Conservation (phyloP, 768 basidiomycete genomes). For the Rhodosporidiobolus sp. region DNA sequence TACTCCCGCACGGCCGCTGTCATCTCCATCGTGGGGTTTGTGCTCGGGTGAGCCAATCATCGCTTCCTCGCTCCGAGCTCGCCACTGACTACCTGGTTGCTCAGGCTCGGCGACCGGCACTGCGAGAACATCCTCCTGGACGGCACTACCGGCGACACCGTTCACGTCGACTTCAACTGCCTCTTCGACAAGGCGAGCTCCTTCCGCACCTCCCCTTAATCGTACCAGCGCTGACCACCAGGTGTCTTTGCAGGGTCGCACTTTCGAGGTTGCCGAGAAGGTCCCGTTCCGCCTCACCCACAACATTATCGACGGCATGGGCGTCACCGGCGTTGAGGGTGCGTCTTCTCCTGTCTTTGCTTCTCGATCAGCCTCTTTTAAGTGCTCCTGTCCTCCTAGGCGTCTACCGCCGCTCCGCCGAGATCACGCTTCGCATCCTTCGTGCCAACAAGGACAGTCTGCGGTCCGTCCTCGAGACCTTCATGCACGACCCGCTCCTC, state of each 20-base stretch:
- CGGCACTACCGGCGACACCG: constrained; percentile 76
- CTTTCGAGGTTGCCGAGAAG: constrained; percentile 78
- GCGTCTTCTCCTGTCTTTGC: not conserved
- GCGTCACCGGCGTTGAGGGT: constrained; percentile 91
- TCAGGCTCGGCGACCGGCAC: constrained; percentile 93
- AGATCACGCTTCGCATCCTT: constrained; percentile 80
- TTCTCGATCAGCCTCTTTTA: not conserved
- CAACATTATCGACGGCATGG: constrained; percentile 86
- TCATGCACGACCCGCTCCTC: constrained; percentile 92
- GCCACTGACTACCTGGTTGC: not conserved
- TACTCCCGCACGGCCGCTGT: constrained; percentile 90
- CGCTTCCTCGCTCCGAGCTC: not conserved
- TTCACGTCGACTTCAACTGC: constrained; percentile 98
- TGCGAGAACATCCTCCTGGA: constrained; percentile 95
- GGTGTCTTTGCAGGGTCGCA: constrained; percentile 65
- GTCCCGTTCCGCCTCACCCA: constrained; percentile 94
- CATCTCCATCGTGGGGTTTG: constrained; percentile 98
- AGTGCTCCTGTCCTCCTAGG: constrained; percentile 53
- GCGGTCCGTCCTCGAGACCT: constrained; percentile 93
- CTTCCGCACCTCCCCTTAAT: not conserved
- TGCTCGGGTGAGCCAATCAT: constrained; percentile 68
- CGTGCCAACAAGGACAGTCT: constrained; percentile 87
- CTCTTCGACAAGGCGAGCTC: constrained; percentile 81
- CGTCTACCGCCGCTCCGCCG: constrained; percentile 83
- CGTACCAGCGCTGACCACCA: no score